Evolutionary conservation across 192 early-diverging fungal genomes (phyloP), one percentile per base, ranked within the genome.

Genomic region (Gryganskiella cystojenkinii): DNA sequence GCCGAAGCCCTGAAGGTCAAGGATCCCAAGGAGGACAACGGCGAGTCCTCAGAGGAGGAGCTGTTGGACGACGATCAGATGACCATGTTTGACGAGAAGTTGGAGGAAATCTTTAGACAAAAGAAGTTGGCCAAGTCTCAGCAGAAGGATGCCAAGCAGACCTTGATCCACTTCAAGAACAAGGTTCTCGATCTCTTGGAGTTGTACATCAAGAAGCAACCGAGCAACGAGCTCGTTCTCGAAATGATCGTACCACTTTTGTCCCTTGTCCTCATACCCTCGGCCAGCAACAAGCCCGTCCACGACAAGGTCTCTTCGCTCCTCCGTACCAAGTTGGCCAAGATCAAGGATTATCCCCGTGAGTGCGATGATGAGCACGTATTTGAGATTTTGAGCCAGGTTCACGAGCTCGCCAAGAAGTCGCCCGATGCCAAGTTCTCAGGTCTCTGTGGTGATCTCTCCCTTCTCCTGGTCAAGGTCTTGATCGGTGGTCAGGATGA

Each of bases 101-200:
- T 99, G 50, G 90, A 91, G 10, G 97, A 97, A 71, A 95, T 99
- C 56, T 99, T 99, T 80, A 84, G 82, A 42, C 89, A 95, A 62
- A 88, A 89, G 78, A 94, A 95, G 85, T 80, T 90, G 57, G 81
- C 89, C 46, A 96, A 95, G 85, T 71, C 66, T 9, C 91, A 89
- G n/a, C 89, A 90, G 66, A 95, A 94, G 82, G 92, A 95, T 54
- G 74, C 90, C 33, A 92, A 95, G 73, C 83, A 93, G 60, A 89
- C 88, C 55, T 80, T 97, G 22, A 82, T 93, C 40, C 90, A 98
- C 82, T 96, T 98, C 71, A 95, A 96, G 83, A 89, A 95, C 75
- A 93, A 94, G 43, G 92, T 93, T 1, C 81, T 96, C 45, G 95
- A 95, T 70, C 74, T 98, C 30, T 71, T 95, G 53, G 91, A 94